A percentile compares a stretch with the other conserved stretches of the same genome.
These are phyloP conservation scores for Ustanciosporium gigantosporum DNA, from an alignment of 1,284 basidiomycete species.

Conservation along the genomic window DNA sequence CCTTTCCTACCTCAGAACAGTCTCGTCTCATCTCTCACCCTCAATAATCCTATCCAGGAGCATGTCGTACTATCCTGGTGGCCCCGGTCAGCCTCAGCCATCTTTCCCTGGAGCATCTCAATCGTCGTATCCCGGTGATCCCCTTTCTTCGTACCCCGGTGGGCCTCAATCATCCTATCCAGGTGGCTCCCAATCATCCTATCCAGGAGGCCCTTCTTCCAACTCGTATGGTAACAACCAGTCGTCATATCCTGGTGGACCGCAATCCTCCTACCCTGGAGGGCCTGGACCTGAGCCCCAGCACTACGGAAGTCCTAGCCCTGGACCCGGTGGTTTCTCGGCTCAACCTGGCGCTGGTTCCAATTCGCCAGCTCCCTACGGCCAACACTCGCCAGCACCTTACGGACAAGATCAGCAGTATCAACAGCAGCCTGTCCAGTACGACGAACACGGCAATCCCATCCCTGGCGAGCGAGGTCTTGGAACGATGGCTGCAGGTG, in stretches of 20 bases:
- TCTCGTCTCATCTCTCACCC: too few relatives aligned
- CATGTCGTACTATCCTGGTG: slow-evolving; percentile 20
- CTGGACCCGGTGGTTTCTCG: slow-evolving; percentile 1
- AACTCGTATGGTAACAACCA: slow-evolving; percentile 3
- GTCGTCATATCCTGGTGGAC: slow-evolving; percentile 21
- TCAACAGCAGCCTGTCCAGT: slow-evolving; percentile 33
- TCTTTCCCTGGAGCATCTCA: slow-evolving; percentile 10
- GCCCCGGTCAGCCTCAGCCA: slow-evolving; percentile 5
- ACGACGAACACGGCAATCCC: slow-evolving; percentile 49
- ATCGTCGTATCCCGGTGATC: slow-evolving; percentile 14
- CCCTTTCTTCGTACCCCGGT: slow-evolving; percentile 8
- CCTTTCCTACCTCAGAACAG: too few relatives aligned
- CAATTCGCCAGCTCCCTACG: slow-evolving; percentile 7
- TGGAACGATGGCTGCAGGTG: slow-evolving; percentile 52
- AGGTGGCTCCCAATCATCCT: slow-evolving; percentile 5
- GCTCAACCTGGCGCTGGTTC: not conserved
- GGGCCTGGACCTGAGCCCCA: slow-evolving; percentile 10
- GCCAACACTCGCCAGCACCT: not conserved
- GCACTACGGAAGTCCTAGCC: not conserved
- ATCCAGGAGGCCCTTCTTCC: slow-evolving; percentile 1
- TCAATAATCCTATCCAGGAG: too few relatives aligned
- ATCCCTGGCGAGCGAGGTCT: slow-evolving; percentile 48
- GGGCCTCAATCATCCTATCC: slow-evolving; percentile 20
- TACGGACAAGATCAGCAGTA: slow-evolving; percentile 6
- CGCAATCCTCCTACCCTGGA: slow-evolving; percentile 25